Evolutionary conservation across 345 rosid genomes (phyloP).

Genomic region (Psidium friedrichsthalianum): DNA sequence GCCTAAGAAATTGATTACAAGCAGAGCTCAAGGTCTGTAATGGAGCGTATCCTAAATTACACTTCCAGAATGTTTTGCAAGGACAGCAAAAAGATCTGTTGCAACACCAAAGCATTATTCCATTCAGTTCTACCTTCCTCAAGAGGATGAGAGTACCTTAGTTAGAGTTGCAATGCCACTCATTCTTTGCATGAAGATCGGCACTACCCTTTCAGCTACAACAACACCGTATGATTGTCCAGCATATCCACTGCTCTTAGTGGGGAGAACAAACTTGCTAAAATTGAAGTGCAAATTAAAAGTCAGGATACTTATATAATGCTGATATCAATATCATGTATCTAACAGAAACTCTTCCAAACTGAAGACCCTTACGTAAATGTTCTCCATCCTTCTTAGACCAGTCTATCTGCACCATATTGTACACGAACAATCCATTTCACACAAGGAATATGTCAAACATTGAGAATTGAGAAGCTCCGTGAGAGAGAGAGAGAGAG

Average conservation of each 20-base stretch:
- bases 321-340: neutral
- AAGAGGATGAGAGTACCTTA: slow-evolving; percentile 29
- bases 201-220: slow-evolving; percentile 83
- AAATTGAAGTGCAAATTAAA: neutral
- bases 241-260: slow-evolving; percentile 6
- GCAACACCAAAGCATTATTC: neutral
- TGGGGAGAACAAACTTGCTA: neutral
- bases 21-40: neutral
- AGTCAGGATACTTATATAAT: neutral
- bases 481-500: neutral
- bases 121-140: neutral
- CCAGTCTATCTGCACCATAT: slow-evolving; percentile 62
- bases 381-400: slow-evolving; percentile 70
- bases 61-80: neutral
- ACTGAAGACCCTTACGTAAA: slow-evolving; percentile 75
- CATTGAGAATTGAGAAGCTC: neutral
- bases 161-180: slow-evolving; percentile 97
- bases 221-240: slow-evolving; percentile 80
- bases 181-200: slow-evolving; percentile 97
- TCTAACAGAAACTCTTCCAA: slow-evolving; percentile 77
- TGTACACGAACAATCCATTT: neutral
- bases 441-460: neutral
- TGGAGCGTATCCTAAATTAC: neutral
- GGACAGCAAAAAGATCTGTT: neutral
- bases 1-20: neutral